Evolutionary conservation across 129 eudicot species (phyloP), one percentile per base, ranked within the genome.

Genomic region (Flaveria bidentis): DNA sequence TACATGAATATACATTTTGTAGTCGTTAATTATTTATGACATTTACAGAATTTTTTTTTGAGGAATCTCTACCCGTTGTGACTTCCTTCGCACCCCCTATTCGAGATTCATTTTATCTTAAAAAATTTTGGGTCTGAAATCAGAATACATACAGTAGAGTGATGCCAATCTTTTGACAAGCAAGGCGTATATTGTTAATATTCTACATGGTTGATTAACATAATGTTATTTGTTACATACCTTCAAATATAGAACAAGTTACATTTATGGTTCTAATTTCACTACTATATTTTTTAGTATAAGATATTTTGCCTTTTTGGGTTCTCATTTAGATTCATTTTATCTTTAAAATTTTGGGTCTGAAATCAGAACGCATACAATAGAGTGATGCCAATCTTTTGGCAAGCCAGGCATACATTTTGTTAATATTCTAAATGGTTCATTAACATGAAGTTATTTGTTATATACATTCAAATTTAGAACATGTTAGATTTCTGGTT

Each of bases 191-290:
- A 58, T 36, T 73, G 25, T 73, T 20, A 22, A 41, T 41, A 58
- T 73, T 42, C 16, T 60, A 18, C 14, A 72, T 36, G 36, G 49
- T 72, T 72, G 76, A 72, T 33, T 55, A 36, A 17, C 13, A 53
- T 39, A 14, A 16, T 5, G 56, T 23, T 46, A 2, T 25, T 44
- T 23, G 36, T 23, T 33, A 16, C 15, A 5, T 45, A 33, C 44
- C 33, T 63, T 15, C 67, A 7, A 14, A 63, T 36, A 15, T 8
- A 69, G 50, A 17, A 16, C 11, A 45, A 45, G 26, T 58, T 69
- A 58, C 13, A 20, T 22, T 12, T 41, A 13, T 55, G 30, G 49
- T 68, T 4, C 39, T 64, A 23, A 44, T 55, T 25, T 64, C 39
- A 33, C 67, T 72, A 7, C 26, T 39, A 50, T 45, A 69, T 71